Evolutionary conservation across 2,329 filamentous ascomycete species (phyloP).

Genomic region (Fusarium acutatum): DNA sequence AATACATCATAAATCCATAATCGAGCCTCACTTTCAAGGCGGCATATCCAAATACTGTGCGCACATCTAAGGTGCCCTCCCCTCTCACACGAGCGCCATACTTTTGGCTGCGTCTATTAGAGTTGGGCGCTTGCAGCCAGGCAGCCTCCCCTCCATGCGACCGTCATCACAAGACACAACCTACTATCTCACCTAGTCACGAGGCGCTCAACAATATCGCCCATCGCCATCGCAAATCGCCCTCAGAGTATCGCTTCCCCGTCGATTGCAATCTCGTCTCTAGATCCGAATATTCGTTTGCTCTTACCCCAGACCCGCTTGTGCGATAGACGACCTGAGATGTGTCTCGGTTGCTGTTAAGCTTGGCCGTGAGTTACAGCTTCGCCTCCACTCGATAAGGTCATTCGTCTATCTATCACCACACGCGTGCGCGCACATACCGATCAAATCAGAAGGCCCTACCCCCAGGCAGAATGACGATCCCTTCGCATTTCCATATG

Average conservation of each 20-base stretch:
- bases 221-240: not conserved
- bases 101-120: constrained; percentile 17
- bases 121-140: constrained; percentile 26
- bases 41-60: not conserved
- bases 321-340: constrained; percentile 22
- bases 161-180: constrained; percentile 32
- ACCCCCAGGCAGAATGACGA: constrained; percentile 36
- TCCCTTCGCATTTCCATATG: constrained; percentile 48
- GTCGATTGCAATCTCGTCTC: constrained; percentile 7
- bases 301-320: constrained; percentile 29
- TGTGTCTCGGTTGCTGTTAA: constrained; percentile 42
- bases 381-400: constrained; percentile 15
- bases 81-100: not conserved
- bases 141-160: constrained; percentile 12
- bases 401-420: not conserved
- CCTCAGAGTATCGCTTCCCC: not conserved
- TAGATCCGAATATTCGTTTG: constrained; percentile 9
- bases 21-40: constrained; percentile 28
- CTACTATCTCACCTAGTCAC: constrained; percentile 28
- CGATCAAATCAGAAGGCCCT: constrained; percentile 6
- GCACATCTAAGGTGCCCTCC: not conserved
- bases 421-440: not conserved
- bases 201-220: constrained; percentile 6
- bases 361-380: constrained; percentile 22
- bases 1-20: constrained; percentile 16